These are phyloP conservation scores for Viola pubescens DNA, from an alignment of 441 rosid genomes.

Conservation along the genomic window DNA sequence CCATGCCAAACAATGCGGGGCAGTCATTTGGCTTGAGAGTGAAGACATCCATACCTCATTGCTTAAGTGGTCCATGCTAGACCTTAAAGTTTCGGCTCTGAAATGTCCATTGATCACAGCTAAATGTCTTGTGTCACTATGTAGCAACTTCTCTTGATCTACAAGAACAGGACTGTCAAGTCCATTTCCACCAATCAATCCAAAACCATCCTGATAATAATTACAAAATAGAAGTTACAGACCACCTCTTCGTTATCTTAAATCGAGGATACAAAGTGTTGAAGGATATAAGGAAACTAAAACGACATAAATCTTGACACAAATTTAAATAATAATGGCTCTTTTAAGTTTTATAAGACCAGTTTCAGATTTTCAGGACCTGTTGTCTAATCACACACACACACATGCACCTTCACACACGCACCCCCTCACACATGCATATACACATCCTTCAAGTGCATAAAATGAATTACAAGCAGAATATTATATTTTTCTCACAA, in stretches of 20 bases:
- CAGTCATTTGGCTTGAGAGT: background rate
- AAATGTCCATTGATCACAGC: constrained; percentile 48
- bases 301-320: constrained; percentile 1
- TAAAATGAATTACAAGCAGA: too few species aligned
- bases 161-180: constrained; percentile 25
- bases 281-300: background rate
- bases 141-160: constrained; percentile 31
- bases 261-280: background rate
- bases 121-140: constrained; percentile 40
- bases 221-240: constrained; percentile 17
- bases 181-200: constrained; percentile 35
- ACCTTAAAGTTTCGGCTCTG: constrained; percentile 61
- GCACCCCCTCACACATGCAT: background rate
- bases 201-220: constrained; percentile 41
- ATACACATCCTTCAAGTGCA: background rate
- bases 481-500: constrained; percentile 3
- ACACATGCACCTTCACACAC: background rate
- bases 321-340: background rate
- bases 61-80: constrained; percentile 85
- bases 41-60: constrained; percentile 51
- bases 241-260: background rate
- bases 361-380: background rate
- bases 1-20: constrained; percentile 9
- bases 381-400: background rate
- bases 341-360: background rate